A percentile compares a stretch with the other conserved stretches of the same genome.
These are phyloP conservation scores for Phlyctochytrium planicorne DNA, from an alignment of 192 early-diverging fungal genomes.

Conservation along the genomic window DNA sequence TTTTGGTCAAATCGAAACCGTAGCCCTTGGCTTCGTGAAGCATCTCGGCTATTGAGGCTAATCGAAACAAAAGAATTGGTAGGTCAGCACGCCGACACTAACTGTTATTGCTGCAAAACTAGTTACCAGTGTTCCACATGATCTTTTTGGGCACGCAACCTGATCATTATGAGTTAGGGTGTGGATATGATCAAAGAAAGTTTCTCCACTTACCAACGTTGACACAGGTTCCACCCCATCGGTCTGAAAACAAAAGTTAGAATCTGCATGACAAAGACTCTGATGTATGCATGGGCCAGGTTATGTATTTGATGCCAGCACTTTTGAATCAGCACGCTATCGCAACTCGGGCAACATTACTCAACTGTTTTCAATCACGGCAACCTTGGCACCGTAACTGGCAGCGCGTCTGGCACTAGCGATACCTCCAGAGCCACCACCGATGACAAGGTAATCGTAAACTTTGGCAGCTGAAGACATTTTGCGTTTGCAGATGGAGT, in stretches of 20 bases:
- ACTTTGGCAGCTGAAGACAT: slow-evolving; percentile 28
- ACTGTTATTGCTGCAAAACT: neutral
- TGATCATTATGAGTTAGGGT: too few species aligned
- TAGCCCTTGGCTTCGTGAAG: slow-evolving; percentile 88
- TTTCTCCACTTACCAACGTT: slow-evolving; percentile 68
- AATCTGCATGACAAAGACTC: neutral
- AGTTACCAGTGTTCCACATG: slow-evolving; percentile 89
- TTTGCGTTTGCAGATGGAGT: too few species aligned
- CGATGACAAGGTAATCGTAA: slow-evolving; percentile 92
- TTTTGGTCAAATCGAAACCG: slow-evolving; percentile 68
- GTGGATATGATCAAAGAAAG: too few species aligned
- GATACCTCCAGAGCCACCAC: slow-evolving; percentile 86
- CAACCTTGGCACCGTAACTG: slow-evolving; percentile 87
- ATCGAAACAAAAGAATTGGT: neutral
- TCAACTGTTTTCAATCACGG: slow-evolving; percentile 70
- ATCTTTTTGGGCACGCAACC: slow-evolving; percentile 68
- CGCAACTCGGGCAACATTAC: too few species aligned
- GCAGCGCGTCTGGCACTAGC: slow-evolving; percentile 93
- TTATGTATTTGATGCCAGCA: too few species aligned
- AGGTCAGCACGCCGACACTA: slow-evolving; percentile 5
- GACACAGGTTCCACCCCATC: slow-evolving; percentile 78
- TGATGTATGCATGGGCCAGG: too few species aligned
- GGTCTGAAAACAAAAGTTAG: slow-evolving; percentile 23
- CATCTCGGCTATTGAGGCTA: slow-evolving; percentile 80
- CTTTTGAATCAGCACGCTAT: too few species aligned